Base-by-base conservation (phyloP, 2,329 filamentous ascomycete species). In the Clarireedia sp. region DNA sequence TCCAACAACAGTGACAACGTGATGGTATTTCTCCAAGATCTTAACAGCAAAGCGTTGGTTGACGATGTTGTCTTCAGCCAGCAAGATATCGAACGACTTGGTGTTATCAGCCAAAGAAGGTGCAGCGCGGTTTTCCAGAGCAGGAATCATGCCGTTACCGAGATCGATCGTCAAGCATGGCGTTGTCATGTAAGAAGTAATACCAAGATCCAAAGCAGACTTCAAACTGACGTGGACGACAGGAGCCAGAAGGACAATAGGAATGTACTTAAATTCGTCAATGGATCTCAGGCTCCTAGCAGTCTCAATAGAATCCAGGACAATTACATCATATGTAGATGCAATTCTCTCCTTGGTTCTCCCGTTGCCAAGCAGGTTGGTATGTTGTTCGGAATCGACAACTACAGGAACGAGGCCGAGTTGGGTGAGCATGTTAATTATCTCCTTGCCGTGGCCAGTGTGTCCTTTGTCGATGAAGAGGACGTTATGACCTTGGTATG, bases 151-250 rank as follows among this genome's bases (percentile, higher is more conserved):
- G 62, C 91, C 92, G 67, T 97, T 97, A 58, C 90, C 91, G 57
- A 99, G 76, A 70, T 99, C 94, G 60, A 96, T 95, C 5, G 92
- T 83, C 66, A 92, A 81, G 73, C 94, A 97, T 8, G 94, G 94
- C 16, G 90, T 96, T 2, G 94, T 97, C 90, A 97, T 96, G 72
- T 96, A 97, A 50, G 91, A 96, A n/a, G 91, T 95, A 63, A 99
- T 96, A 60, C 94, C 92, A 61, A 97, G 80, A 69, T 97, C 94
- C 57, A 97, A 75, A 57, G 92, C 94, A 3, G 90, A 94, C 74
- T 96, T 96, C 64, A 99, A 78, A 70, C 85, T 95, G 63, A 97
- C 90, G 59, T 91, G 89, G 12, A 97, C 90, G 37, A 90, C 78
- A 0, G 92, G 90, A 45, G 90, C 94, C 46, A 97, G 75, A 59